Base-by-base conservation (phyloP, 371 early-diverging fungal species). In the Mucor velutinosus region DNA sequence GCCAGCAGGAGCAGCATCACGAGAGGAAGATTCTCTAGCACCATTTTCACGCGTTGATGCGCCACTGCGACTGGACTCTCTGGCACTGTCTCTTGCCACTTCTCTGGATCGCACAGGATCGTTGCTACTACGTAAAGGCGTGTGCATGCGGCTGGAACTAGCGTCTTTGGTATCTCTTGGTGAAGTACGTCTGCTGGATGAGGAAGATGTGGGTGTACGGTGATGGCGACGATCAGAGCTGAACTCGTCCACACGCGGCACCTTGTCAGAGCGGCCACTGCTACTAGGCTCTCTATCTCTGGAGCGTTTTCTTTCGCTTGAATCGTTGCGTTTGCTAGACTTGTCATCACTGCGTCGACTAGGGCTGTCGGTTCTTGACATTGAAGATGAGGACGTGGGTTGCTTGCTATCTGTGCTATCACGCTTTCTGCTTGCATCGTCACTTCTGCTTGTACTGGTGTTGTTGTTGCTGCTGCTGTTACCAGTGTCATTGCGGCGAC, bases 51-150 rank as follows among this genome's bases (percentile, higher is more conserved):
- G 47, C 23, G 49, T 19, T 3, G 49, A 30, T 29, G 4, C 21
- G 14, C 49, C 62, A 39, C 12, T 35, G 3, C 60, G 60, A 23
- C 51, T 37, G n/a, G 27, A 19, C 15, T 66, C 66, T 39, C 67
- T 37, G 10, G 37, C 69, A 35, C 58, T 39, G 15, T 69, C 69
- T 32, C 69, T 17, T 0, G 53, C 64, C 17, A 64, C 70, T 41
- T 75, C 76, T 27, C 76, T 66, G 62, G 51, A 66, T 25, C 65
- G 58, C 23, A 15, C 17, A 25, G 58, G 27, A 19, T 59, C 59
- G 10, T 23, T 59, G 27, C 39, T 39, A 10, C 60, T 59, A 21
- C 66, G 66, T 3, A 39, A 45, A 30, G 66, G 60, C 4, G 66
- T 60, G 21, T 39, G 33, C 0, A 57, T 29, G 10, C 62, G 27